Base-by-base conservation (phyloP, 1,139 yeast genomes). In the Blastobotrys apis region DNA sequence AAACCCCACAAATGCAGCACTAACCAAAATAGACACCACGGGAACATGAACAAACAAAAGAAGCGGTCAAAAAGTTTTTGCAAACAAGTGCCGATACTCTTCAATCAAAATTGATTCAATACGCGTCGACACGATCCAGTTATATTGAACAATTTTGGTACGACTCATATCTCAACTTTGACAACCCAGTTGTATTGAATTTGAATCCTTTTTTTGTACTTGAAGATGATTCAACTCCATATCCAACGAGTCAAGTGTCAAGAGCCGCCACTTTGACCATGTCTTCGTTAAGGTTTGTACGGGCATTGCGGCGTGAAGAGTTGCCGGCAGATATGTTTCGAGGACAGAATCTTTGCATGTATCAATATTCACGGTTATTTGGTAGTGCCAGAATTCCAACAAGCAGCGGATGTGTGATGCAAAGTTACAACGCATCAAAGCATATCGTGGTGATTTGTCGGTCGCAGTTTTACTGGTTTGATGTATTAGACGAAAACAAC, bases 81-180 rank as follows among this genome's bases (percentile, higher is more conserved):
- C 65, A 72, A 44, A 74, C 79, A 16, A 62, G 74, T 12, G 87
- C 90, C 4, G 74, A 78, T 25, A 71, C 75, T 46, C 71, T 87
- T 53, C 86, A 84, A 53, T 68, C 75, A 27, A 80, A 79, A 56
- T 72, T 86, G 39, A 67, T 79, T 39, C 76, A 76, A 44, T 85
- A 84, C 56, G 73, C 86, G 9, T 71, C 76, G 47, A 66, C 77
- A 16, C 71, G 88, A 54, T 78, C 84, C 44, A 81, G 94, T 8
- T 87, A 83, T 64, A 87, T 87, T 51, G 96, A 87, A 64, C 95
- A 87, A 62, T 87, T 87, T 63, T 87, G 96, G 96, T 86, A 80
- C 63, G 96, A 87, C 60, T 79, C 95, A 2, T 87, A 87, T 63
- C 72, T 87, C 52, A 81, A 81, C 63, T 84, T 84, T 62, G 96